A percentile compares a stretch with the other conserved stretches of the same genome.
phyloP scores from a whole-genome alignment of 148 eudicot species.

The Amaranthus hypochondriacus region DNA sequence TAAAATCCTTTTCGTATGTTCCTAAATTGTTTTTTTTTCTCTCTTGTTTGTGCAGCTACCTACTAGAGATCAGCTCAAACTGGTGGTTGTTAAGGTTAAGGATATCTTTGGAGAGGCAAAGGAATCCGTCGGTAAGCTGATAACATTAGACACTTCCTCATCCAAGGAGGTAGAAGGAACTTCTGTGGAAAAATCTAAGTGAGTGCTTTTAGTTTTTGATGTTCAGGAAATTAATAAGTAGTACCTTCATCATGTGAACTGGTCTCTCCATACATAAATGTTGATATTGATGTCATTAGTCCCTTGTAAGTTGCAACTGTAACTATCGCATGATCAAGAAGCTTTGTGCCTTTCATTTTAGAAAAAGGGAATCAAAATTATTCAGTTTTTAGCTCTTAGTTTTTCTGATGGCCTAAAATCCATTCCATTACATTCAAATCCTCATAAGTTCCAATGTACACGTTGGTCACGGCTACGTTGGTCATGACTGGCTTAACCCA shows the following conservation, averaged over 20 bases:
- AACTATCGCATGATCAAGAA: neutral
- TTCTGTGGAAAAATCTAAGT: conserved; percentile 48
- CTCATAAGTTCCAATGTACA: too few relatives aligned
- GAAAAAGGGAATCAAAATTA: neutral
- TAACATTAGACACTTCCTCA: conserved; percentile 40
- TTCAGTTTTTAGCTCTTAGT: neutral
- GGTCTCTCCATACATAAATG: neutral
- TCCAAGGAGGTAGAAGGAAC: conserved; percentile 43
- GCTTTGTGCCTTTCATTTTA: neutral
- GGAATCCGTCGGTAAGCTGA: conserved; percentile 84
- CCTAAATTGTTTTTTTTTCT: neutral
- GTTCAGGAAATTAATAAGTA: neutral
- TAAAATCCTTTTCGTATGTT: too few relatives aligned
- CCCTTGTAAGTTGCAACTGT: conserved; percentile 10
- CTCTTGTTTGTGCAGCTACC: conserved; percentile 58
- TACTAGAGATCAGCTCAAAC: conserved; percentile 68
- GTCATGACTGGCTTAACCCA: too few relatives aligned
- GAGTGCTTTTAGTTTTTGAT: conserved; percentile 23
- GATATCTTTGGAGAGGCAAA: conserved; percentile 89
- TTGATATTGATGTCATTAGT: neutral
- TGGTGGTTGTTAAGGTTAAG: conserved; percentile 80
- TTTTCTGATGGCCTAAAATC: neutral
- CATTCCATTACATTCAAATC: too few relatives aligned
- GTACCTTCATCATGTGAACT: neutral
- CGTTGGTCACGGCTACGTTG: too few relatives aligned